Base-by-base conservation (phyloP, 805 yeast species). In the Yarrowia sp. region DNA sequence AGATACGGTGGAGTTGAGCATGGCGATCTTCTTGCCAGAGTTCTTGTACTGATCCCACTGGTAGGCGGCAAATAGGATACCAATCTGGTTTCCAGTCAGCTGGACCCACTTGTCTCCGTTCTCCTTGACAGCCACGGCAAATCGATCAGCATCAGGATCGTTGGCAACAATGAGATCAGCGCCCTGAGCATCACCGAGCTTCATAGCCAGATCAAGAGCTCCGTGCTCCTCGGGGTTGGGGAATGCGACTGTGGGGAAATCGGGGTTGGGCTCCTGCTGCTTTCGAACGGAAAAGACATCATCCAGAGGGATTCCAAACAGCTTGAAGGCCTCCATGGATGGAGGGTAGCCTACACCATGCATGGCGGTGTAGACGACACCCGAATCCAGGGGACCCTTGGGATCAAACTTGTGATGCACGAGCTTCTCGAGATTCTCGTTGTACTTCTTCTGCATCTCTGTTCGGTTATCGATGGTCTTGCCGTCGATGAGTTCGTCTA, bases 171-270 rank as follows among this genome's bases (percentile, higher is more conserved):
- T 94, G 38, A 92, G 75, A 2, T 79, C 75, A 30, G 83, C 76
- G 0, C 81, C 81, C 1, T 78, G 75, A 7, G 73, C 72, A 47
- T 90, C 87, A 0, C 97, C 98, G 2, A 78, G 75, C 10, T 74
- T 64, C 19, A 87, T 87, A 0, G 97, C 94, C 65, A 88, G 74
- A 71, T 86, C 89, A 67, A 95, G 80, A 0, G 98, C 98, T 2
- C 97, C 97, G 70, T 87, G 85, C 74, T 94, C 99, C 76, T 94
- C 99, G 0, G 99, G 99, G 74, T 94, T 94, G 6, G 99, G 99
- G 73, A 94, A 94, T 52, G 77, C 78, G 9, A 94, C 98, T 0
- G 98, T 90, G 1, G 92, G 85, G 74, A 94, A 94, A 36, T 82
- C 85, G 0, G 98, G 96, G 76, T 95, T 93, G 0, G 98, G 97